phyloP scores from a whole-genome alignment of 176 grass and related monocot species.

The Carex cristatella region DNA sequence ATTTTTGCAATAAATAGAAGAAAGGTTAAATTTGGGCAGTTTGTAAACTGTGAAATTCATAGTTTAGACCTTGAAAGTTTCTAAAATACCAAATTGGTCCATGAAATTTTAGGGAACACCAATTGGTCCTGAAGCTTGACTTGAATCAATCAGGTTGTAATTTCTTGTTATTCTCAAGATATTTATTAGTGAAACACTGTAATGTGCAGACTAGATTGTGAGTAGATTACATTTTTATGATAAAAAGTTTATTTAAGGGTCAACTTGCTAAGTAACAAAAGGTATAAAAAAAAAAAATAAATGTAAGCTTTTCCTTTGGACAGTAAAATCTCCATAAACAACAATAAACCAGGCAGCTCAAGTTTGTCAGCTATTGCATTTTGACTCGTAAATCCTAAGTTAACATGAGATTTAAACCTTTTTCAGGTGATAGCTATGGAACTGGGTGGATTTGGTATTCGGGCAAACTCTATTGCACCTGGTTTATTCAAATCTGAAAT shows the following conservation, averaged over 20 bases:
- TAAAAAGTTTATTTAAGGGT: too few species aligned
- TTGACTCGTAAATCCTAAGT: neutral
- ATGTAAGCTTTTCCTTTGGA: too few species aligned
- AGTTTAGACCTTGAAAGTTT: neutral
- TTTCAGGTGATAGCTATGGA: conserved; percentile 42
- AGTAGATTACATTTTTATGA: too few species aligned
- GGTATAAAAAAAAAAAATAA: too few species aligned
- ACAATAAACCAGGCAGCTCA: neutral
- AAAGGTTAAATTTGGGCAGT: neutral
- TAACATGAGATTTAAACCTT: neutral
- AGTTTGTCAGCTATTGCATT: neutral
- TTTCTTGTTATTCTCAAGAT: neutral
- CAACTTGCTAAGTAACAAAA: too few species aligned
- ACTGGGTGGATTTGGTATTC: conserved; percentile 29
- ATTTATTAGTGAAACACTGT: neutral
- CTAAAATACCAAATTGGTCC: neutral
- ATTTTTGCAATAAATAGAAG: neutral
- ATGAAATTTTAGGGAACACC: neutral
- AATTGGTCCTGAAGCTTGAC: neutral
- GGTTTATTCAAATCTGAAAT: conserved; percentile 46
- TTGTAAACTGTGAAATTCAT: neutral
- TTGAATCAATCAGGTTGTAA: neutral
- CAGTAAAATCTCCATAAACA: too few species aligned
- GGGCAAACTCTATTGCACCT: conserved; percentile 37
- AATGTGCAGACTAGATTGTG: neutral